Percentiles rank a stretch among this genome's conserved stretches.
These are phyloP conservation scores for Ichthyophthirius multifiliis DNA, from an alignment of 169 alveolate genomes.

Conservation along the genomic window DNA sequence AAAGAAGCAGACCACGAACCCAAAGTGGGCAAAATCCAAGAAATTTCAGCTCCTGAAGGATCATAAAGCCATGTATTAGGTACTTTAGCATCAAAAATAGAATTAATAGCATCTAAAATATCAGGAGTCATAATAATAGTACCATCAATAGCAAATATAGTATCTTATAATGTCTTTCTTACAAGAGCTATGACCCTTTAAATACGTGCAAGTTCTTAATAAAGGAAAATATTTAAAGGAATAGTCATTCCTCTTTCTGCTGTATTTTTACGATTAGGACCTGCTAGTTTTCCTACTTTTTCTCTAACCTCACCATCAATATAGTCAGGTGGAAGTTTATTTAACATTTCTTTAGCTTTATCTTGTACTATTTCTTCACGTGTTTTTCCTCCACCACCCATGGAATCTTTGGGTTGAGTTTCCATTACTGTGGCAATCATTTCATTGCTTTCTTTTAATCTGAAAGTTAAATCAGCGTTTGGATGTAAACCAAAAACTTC, in stretches of 20 bases:
- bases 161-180: slow-evolving; percentile 84
- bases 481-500: slow-evolving; percentile 92
- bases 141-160: slow-evolving; percentile 95
- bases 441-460: slow-evolving; percentile 90
- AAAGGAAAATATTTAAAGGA: slow-evolving; percentile 95
- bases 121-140: slow-evolving; percentile 94
- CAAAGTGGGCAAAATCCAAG: slow-evolving; percentile 95
- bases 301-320: slow-evolving; percentile 88
- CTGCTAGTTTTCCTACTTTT: slow-evolving; percentile 75
- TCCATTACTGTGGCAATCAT: slow-evolving; percentile 90
- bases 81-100: slow-evolving; percentile 86
- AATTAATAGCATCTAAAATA: slow-evolving; percentile 86
- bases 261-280: slow-evolving; percentile 85
- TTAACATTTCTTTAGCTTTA: slow-evolving; percentile 83
- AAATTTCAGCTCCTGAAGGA: slow-evolving; percentile 96
- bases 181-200: slow-evolving; percentile 91
- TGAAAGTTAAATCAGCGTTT: slow-evolving; percentile 93
- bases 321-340: slow-evolving; percentile 90
- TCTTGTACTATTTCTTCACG: slow-evolving; percentile 93
- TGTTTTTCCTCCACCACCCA: slow-evolving; percentile 92
- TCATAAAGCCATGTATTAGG: slow-evolving; percentile 95
- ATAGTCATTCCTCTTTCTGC: slow-evolving; percentile 85
- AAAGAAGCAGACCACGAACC: slow-evolving; percentile 95
- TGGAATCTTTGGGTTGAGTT: slow-evolving; percentile 94
- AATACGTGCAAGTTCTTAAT: slow-evolving; percentile 95